A percentile compares a stretch with the other conserved stretches of the same genome.
Evolutionary conservation across 805 yeast species (phyloP).

Genomic region (Wickerhamiella brachini): DNA sequence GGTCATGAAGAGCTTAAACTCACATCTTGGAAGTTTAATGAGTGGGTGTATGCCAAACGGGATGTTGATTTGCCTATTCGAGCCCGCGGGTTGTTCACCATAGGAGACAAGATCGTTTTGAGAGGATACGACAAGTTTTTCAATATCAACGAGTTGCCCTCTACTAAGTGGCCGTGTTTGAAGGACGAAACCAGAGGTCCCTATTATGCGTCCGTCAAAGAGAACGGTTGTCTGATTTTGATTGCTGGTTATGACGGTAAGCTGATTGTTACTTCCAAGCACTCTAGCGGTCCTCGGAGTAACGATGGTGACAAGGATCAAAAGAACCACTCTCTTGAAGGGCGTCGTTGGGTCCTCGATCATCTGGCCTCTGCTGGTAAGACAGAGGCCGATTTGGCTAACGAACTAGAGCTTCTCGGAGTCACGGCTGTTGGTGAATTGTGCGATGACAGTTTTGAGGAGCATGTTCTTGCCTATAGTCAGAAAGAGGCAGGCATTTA

Average conservation of each 20-base stretch:
- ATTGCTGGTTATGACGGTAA: conserved; percentile 69
- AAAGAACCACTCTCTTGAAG: conserved; percentile 64
- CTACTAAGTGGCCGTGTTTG: conserved; percentile 39
- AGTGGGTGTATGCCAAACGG: conserved; percentile 64
- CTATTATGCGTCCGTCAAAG: conserved; percentile 66
- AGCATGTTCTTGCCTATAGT: conserved; percentile 71
- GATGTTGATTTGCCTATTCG: conserved; percentile 46
- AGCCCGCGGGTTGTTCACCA: conserved; percentile 75
- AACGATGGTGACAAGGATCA: conserved; percentile 10
- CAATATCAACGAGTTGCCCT: conserved; percentile 52
- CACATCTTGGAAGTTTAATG: conserved; percentile 68
- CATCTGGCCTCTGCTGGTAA: conserved; percentile 37
- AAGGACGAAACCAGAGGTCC: conserved; percentile 51
- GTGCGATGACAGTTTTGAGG: conserved; percentile 89
- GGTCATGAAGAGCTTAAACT: conserved; percentile 17
- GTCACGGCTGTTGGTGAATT: conserved; percentile 83
- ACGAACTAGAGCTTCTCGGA: conserved; percentile 33
- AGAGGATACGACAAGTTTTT: conserved; percentile 94
- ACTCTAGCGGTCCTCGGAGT: conserved; percentile 57
- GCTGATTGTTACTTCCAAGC: conserved; percentile 79
- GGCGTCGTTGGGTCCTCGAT: conserved; percentile 39
- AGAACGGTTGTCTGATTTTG: conserved; percentile 87
- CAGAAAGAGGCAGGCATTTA: conserved; percentile 65
- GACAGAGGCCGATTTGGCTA: conserved; percentile 40
- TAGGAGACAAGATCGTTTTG: conserved; percentile 37